phyloP scores from a whole-genome alignment of 768 basidiomycete species.

The Leucosporidium creatinivorum region DNA sequence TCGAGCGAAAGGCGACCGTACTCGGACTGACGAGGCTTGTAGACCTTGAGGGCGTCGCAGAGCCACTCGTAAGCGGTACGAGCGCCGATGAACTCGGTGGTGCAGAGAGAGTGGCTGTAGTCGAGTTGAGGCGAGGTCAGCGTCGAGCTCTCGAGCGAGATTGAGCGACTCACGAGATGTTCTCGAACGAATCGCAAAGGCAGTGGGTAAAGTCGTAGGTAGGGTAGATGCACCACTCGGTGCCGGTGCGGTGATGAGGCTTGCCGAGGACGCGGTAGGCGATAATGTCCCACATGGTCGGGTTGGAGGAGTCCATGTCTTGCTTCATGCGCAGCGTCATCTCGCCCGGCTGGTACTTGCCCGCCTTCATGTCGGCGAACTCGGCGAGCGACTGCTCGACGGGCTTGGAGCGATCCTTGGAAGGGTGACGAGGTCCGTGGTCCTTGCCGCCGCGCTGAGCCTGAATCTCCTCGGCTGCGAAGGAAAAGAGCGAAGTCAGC shows the following conservation, averaged over 20 bases:
- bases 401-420: constrained; percentile 77
- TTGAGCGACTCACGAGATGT: constrained; percentile 76
- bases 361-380: constrained; percentile 86
- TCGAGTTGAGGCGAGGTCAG: constrained; percentile 1
- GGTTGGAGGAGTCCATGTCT: constrained; percentile 83
- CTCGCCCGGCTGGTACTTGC: constrained; percentile 82
- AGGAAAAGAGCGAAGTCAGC: neutral
- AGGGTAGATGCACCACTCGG: constrained; percentile 94
- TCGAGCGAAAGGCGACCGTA: constrained; percentile 88
- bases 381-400: constrained; percentile 77
- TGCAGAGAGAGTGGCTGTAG: constrained; percentile 87
- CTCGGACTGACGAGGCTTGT: constrained; percentile 94
- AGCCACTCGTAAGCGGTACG: constrained; percentile 99
- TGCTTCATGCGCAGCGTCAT: constrained; percentile 96
- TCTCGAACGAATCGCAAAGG: constrained; percentile 94
- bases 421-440: constrained; percentile 69
- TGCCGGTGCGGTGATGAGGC: constrained; percentile 84
- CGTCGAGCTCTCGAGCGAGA: neutral
- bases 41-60: constrained; percentile 92
- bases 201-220: constrained; percentile 99
- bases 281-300: constrained; percentile 99
- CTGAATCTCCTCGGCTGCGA: constrained; percentile 82
- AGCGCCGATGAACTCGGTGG: constrained; percentile 87
- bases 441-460: constrained; percentile 76
- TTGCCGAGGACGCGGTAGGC: constrained; percentile 88